Percentiles rank a stretch among this genome's conserved stretches.
These are phyloP conservation scores for Chaetomiaceae sp. DNA, from an alignment of 2,329 filamentous ascomycete species.

Conservation along the genomic window DNA sequence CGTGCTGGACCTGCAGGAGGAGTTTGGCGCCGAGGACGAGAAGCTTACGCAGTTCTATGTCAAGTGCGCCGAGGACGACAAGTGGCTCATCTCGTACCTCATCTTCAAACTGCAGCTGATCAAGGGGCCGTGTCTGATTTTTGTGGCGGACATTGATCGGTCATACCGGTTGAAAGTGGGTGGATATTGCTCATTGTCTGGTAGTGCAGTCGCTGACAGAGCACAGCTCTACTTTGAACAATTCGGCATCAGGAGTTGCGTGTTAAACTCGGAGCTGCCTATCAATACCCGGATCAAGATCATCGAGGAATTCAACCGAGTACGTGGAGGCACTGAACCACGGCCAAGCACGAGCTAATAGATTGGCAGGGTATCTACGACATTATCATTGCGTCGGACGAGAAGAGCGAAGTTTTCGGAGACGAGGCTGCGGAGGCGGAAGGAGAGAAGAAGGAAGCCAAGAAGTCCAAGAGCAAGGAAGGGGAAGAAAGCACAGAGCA, in stretches of 20 bases:
- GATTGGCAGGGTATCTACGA: conserved; percentile 67
- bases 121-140: conserved; percentile 76
- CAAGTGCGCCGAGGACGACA: conserved; percentile 93
- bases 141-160: conserved; percentile 76
- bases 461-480: conserved; percentile 29
- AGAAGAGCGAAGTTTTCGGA: conserved; percentile 34
- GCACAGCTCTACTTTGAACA: conserved; percentile 78
- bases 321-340: conserved; percentile 31
- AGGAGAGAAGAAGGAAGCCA: conserved; percentile 32
- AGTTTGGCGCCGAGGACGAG: conserved; percentile 71
- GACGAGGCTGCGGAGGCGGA: conserved; percentile 44
- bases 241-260: conserved; percentile 89
- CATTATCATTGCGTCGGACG: conserved; percentile 91
- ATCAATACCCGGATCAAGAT: conserved; percentile 91
- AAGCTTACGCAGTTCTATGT: conserved; percentile 84
- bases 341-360: neutral
- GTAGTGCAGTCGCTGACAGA: neutral
- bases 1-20: conserved; percentile 70
- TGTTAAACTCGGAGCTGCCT: conserved; percentile 90
- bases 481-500: conserved; percentile 27
- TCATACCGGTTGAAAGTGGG: conserved; percentile 77
- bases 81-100: conserved; percentile 87
- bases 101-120: conserved; percentile 94
- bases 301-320: conserved; percentile 91
- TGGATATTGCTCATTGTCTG: neutral